phyloP scores from a whole-genome alignment of 371 early-diverging fungal genomes.

The Rhizopus stolonifer region DNA sequence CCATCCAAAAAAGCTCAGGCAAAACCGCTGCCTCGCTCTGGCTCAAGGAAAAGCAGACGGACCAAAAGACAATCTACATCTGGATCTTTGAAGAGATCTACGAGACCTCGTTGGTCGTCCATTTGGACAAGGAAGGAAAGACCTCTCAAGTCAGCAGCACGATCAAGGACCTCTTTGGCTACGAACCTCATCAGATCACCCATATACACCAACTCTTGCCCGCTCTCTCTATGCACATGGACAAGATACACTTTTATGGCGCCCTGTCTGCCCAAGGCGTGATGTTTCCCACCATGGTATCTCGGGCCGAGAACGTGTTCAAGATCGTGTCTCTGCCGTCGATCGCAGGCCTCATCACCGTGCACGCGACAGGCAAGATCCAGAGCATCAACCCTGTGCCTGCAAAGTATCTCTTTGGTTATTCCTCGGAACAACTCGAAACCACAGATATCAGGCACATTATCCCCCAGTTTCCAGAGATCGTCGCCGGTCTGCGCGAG shows the following conservation, averaged over 20 bases:
- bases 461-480: constrained; percentile 57
- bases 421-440: constrained; percentile 47
- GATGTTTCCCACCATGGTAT: constrained; percentile 61
- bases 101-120: constrained; percentile 48
- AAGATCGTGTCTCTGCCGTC: constrained; percentile 66
- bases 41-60: constrained; percentile 60
- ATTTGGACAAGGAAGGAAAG: constrained; percentile 40
- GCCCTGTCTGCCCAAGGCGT: constrained; percentile 52
- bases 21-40: constrained; percentile 68
- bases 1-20: constrained; percentile 49
- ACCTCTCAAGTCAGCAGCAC: constrained; percentile 48
- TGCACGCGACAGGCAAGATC: constrained; percentile 53
- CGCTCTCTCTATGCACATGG: constrained; percentile 42
- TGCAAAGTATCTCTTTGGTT: constrained; percentile 72
- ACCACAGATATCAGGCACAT: constrained; percentile 51
- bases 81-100: constrained; percentile 76
- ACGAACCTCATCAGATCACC: constrained; percentile 45
- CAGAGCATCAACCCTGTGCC: constrained; percentile 68
- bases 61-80: constrained; percentile 54
- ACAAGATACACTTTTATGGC: constrained; percentile 61
- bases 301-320: constrained; percentile 1
- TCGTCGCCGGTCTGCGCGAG: constrained; percentile 19
- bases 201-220: constrained; percentile 57
- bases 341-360: constrained; percentile 66
- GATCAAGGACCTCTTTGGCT: constrained; percentile 60